A percentile compares a stretch with the other conserved stretches of the same genome.
Evolutionary conservation across 192 early-diverging fungal species (phyloP).

Genomic region (Gonapodya sp.): DNA sequence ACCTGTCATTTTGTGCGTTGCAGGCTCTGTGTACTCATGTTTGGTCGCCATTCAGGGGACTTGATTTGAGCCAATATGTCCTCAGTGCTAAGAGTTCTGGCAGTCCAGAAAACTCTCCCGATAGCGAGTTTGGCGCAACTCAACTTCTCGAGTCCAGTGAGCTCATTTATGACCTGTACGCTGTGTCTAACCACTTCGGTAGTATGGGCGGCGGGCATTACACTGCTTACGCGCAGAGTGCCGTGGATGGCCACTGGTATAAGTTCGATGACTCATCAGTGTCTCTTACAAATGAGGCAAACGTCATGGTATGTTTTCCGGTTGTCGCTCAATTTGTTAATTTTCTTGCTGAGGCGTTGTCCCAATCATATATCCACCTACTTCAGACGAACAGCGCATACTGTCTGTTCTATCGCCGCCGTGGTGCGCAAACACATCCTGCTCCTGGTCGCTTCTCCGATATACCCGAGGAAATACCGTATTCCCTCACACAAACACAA

Average conservation of each 20-base stretch:
- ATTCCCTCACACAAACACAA: not conserved
- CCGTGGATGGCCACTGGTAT: constrained; percentile 60
- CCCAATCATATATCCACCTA: not conserved
- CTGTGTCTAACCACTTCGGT: constrained; percentile 75
- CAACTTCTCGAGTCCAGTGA: constrained; percentile 14
- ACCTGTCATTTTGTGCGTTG: not conserved
- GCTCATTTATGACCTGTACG: constrained; percentile 58
- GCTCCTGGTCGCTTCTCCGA: not conserved
- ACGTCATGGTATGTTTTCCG: constrained; percentile 26
- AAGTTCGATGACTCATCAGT: constrained; percentile 73
- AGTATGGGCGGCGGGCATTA: constrained; percentile 78
- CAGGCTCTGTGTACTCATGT: not conserved
- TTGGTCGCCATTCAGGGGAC: not conserved
- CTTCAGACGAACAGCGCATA: not conserved
- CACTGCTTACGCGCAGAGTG: constrained; percentile 67
- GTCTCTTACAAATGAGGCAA: constrained; percentile 20
- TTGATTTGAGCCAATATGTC: not conserved
- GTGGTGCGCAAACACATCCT: not conserved
- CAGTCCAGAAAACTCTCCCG: too few relatives aligned
- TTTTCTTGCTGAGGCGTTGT: not conserved
- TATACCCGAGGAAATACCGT: not conserved
- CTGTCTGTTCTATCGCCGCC: not conserved
- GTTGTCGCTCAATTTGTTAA: constrained; percentile 15
- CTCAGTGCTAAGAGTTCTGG: not conserved
- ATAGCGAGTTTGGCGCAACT: too few relatives aligned